Base-by-base conservation (phyloP, 495 filamentous ascomycete genomes). In the Aspergillus sclerotiicarbonarius region DNA sequence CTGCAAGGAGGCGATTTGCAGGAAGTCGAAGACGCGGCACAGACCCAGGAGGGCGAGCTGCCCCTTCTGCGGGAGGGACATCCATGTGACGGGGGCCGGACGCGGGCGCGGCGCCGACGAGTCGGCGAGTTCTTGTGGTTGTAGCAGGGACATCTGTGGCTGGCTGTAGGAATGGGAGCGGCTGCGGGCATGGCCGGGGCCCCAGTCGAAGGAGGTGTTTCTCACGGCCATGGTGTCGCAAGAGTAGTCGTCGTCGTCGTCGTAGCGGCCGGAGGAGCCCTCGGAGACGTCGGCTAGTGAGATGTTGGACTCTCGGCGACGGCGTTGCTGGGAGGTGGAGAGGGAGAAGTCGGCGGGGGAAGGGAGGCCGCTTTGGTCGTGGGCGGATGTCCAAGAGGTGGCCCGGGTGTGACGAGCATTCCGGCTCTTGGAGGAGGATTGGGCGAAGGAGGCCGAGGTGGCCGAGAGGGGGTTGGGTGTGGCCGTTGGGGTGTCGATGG, bases 31-130 rank as follows among this genome's bases (percentile, higher is more conserved):
- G 41, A 95, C 78, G 8, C 90, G 81, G 49, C 89, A 84, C 19
- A 92, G 75, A 0, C 87, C 87, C 35, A 95, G 79, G 49, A 93
- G 78, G 6, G 83, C 70, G 56, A 95, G 79, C 74, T 95, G 90
- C 56, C 82, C 76, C 65, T 92, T 93, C 49, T 78, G 75, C 7
- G 90, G 90, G 3, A 95, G 78, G 35, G 86, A 84, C 60, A 74
- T 76, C 87, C 87, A 90, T 4, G 82, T 81, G 16, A 88, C 82
- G 2, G 80, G 69, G 9, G 61, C 60, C 0, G 74, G 63, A 41
- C 68, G 75, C 5, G 66, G 51, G 19, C 43, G 45, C 30, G 51
- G 54, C 0, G 53, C 8, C 47, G 60, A 52, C 31, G 59, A 52
- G 39, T 52, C 51, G 20, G 35, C 37, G 12, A 50, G 21, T 9